Evolutionary conservation across 768 basidiomycete species (phyloP), one percentile per base, ranked within the genome.

Genomic region (Coprinopsis cinerea): DNA sequence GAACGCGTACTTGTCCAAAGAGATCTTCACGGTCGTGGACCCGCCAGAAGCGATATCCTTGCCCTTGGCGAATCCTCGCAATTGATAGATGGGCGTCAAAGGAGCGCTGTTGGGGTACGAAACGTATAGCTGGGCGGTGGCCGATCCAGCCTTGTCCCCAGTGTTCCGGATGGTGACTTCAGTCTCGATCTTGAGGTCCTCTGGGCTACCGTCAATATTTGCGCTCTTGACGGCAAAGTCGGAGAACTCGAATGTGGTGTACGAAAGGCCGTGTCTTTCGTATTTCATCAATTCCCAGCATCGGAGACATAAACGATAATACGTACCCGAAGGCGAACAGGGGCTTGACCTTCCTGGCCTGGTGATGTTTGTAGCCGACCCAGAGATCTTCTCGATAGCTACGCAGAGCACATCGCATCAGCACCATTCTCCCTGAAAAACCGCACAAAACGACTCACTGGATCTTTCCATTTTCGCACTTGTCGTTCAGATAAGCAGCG

Each of bases 341-440:
- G 0, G 83, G 76, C 43, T 68, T 64, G 28, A 84, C 71, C 5
- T 62, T 64, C 32, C 74, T 64, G 1, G 77, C 74, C 46, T 81
- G 75, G 57, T 83, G 83, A 56, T 81, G 73, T 58, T 83, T 85
- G 60, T 84, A 84, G n/a, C 83, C 83, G 17, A 85, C 81, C 55
- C 78, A 82, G 3, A 83, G 57, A 59, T 82, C 81, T 63, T 83
- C 81, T 5, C 75, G 72, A 57, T 81, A 82, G 49, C 70, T 72
- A 48, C 24, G 20, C 5, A 27, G 13, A 40, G 46, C 48, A 24
- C 39, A 13, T 48, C 26, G 4, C n/a, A 14, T 27, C 13, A 26
- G 11, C 15, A 15, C 17, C 48, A 27, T 5, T 27, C 36, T 7
- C 22, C 11, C 22, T 26, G 9, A 24, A 17, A n/a, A 15, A 35